Conservation (phyloP, 495 filamentous ascomycete species). For the Penicillium desertorum region DNA sequence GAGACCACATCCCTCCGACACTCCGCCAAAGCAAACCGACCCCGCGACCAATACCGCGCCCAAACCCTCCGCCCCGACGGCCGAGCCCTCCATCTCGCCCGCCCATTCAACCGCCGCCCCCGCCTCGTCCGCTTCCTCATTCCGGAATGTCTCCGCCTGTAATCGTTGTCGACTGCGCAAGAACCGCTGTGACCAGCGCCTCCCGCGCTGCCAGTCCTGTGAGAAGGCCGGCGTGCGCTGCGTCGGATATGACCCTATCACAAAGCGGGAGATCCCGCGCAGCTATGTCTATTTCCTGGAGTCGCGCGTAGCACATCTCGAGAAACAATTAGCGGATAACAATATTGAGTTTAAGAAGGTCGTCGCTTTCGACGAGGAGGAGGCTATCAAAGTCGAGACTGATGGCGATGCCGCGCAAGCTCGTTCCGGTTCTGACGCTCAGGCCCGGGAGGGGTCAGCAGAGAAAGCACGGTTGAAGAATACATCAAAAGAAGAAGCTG, state of each 20-base stretch:
- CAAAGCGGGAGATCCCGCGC: conserved; percentile 88
- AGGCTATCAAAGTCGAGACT: conserved; percentile 38
- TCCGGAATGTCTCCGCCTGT: conserved; percentile 93
- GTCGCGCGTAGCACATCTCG: conserved; percentile 77
- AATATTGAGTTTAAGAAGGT: conserved; percentile 70
- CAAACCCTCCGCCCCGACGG: conserved; percentile 17
- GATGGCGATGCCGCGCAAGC: conserved; percentile 31
- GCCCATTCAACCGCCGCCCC: conserved; percentile 24
- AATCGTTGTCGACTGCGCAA: conserved; percentile 90
- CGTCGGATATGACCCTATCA: conserved; percentile 94
- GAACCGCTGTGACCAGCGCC: conserved; percentile 89
- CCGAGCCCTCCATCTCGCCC: conserved; percentile 22
- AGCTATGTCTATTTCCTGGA: conserved; percentile 96
- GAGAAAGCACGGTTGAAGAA: conserved; percentile 29
- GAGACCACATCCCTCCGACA: conserved; percentile 38
- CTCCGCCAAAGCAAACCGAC: conserved; percentile 24
- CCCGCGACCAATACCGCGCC: conserved; percentile 16
- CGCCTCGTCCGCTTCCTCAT: conserved; percentile 46
- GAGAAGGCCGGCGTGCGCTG: conserved; percentile 87
- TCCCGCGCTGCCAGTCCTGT: conserved; percentile 86
- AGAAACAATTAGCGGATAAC: conserved; percentile 69
- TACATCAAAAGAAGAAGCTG: conserved; percentile 30
- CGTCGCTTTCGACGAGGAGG: conserved; percentile 71
- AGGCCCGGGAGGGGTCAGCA: conserved; percentile 15
- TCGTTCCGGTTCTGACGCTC: conserved; percentile 17